These are phyloP conservation scores for Fraxinus ornus DNA, from an alignment of 305 asterid genomes.

Conservation along the genomic window DNA sequence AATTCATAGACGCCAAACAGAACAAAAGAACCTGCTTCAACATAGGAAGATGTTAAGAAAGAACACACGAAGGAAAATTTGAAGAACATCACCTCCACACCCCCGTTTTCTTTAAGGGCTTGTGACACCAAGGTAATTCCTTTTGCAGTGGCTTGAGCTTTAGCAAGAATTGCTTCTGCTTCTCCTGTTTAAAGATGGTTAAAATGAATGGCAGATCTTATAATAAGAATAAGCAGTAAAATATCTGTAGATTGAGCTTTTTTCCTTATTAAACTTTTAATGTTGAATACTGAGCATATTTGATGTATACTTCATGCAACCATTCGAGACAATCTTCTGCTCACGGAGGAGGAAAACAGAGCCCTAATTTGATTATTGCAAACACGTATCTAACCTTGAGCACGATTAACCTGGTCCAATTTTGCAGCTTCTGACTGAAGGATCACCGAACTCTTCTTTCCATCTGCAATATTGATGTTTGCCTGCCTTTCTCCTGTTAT, in stretches of 20 bases:
- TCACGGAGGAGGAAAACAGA: neutral
- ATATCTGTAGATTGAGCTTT: neutral
- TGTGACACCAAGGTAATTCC: conserved; percentile 73
- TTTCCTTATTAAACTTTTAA: neutral
- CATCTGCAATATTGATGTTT: conserved; percentile 76
- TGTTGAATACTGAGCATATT: neutral
- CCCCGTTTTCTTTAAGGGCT: conserved; percentile 59
- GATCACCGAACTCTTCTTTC: conserved; percentile 68
- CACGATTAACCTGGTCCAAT: conserved; percentile 84
- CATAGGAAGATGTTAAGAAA: neutral
- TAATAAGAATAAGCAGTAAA: neutral
- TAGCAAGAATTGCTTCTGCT: conserved; percentile 84
- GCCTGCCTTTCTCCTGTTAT: conserved; percentile 86
- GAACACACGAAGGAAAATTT: neutral
- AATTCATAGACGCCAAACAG: neutral
- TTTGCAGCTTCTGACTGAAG: conserved; percentile 92
- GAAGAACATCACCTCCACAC: conserved; percentile 61
- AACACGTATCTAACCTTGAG: conserved; percentile 54
- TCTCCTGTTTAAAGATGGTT: conserved; percentile 51
- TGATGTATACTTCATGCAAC: neutral
- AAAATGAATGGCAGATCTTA: neutral
- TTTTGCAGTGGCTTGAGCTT: conserved; percentile 78
- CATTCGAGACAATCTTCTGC: neutral
- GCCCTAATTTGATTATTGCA: neutral
- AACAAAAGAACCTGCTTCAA: neutral